Conservation (phyloP, 805 yeast genomes). For the Ogataea zsoltii region DNA sequence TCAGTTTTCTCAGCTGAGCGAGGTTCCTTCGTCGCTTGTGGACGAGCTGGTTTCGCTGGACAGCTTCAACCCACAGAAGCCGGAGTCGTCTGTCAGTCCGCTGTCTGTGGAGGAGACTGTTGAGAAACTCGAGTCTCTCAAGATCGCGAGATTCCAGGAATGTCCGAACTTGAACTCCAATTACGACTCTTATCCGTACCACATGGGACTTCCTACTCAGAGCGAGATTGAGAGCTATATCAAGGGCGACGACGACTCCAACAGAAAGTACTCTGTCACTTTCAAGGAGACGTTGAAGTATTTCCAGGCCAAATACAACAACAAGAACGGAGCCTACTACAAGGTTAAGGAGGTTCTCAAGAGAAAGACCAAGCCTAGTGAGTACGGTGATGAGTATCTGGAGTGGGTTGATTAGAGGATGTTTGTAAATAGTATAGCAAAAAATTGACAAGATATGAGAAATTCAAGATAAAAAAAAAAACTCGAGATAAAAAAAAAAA, state of each 20-base stretch:
- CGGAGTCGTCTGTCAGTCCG: conserved; percentile 7
- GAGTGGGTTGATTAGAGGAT: conserved; percentile 46
- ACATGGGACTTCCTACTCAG: conserved; percentile 79
- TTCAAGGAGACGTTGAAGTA: conserved; percentile 64
- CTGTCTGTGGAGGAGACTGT: conserved; percentile 21
- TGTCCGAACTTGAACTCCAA: conserved; percentile 36
- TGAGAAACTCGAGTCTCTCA: conserved; percentile 33
- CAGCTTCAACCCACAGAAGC: conserved; percentile 26
- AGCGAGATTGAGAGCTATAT: conserved; percentile 62
- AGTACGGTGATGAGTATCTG: conserved; percentile 41
- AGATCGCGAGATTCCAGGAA: conserved; percentile 40
- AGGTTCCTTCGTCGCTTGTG: conserved; percentile 63
- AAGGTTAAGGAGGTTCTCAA: conserved; percentile 62
- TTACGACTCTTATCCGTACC: conserved; percentile 51
- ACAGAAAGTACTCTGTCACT: conserved; percentile 67
- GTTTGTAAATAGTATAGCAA: conserved; percentile 10
- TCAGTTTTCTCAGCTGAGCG: conserved; percentile 52
- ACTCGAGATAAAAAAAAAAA: no score
- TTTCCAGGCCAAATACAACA: conserved; percentile 51
- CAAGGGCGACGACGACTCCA: conserved; percentile 66
- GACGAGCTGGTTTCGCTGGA: conserved; percentile 44
- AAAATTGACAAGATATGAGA: not conserved
- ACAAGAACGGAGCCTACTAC: conserved; percentile 60
- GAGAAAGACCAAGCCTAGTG: conserved; percentile 52
- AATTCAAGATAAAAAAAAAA: not conserved